Percentiles rank a stretch among this genome's conserved stretches.
Conservation (phyloP, 352 stramenopile genomes). For the Aphanomyces astaci region DNA sequence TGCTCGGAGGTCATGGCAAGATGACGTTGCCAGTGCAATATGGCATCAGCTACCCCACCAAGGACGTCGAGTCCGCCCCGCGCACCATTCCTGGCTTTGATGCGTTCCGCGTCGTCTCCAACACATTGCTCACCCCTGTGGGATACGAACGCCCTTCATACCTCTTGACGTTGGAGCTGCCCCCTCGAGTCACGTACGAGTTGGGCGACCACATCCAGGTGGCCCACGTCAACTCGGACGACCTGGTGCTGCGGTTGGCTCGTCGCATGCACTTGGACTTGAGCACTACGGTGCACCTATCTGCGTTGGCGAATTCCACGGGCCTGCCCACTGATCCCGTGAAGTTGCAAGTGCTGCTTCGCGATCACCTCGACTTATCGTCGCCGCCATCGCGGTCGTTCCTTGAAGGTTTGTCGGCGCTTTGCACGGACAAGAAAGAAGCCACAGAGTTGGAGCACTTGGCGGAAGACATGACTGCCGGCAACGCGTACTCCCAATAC, state of each 20-base stretch:
- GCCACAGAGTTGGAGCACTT: constrained; percentile 3
- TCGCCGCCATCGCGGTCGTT: constrained; percentile 15
- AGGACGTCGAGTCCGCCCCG: background rate
- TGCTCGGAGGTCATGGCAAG: constrained; percentile 17
- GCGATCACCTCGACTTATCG: constrained; percentile 15
- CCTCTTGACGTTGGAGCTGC: constrained; percentile 19
- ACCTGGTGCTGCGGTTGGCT: background rate
- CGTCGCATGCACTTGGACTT: background rate
- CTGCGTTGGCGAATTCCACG: background rate
- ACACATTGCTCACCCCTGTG: constrained; percentile 7
- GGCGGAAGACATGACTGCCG: constrained; percentile 18
- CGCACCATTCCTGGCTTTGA: background rate
- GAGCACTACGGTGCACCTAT: constrained; percentile 1
- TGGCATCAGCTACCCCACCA: background rate
- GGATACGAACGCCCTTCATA: constrained; percentile 21
- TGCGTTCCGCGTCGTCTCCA: constrained; percentile 1
- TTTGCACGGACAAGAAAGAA: constrained; percentile 11
- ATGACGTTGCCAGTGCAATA: constrained; percentile 22
- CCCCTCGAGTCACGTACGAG: background rate
- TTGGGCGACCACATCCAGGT: constrained; percentile 17
- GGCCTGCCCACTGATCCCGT: constrained; percentile 6
- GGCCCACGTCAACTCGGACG: constrained; percentile 7
- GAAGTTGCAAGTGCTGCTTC: background rate
- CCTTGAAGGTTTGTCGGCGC: constrained; percentile 17
- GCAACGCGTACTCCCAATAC: constrained; percentile 15